Conservation (phyloP, 768 basidiomycete genomes). For the Vararia minispora region DNA sequence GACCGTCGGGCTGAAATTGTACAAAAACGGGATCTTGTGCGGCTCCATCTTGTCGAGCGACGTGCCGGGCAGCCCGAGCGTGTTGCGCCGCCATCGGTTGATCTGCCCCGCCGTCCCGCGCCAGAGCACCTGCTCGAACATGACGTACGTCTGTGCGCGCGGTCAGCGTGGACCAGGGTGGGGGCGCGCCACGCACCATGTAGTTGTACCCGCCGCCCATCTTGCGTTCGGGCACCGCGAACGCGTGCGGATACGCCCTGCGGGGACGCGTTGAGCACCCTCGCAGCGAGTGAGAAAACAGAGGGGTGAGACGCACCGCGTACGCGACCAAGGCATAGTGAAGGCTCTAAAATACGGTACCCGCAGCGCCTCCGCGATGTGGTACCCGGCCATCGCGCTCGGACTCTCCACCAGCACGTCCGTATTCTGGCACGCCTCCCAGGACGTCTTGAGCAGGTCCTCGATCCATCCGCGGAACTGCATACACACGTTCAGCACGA, state of each 20-base stretch:
- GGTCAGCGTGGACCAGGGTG: constrained; percentile 2
- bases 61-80: constrained; percentile 67
- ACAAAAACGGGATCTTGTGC: constrained; percentile 95
- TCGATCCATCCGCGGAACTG: constrained; percentile 98
- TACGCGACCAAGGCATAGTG: constrained; percentile 97
- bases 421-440: constrained; percentile 92
- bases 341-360: constrained; percentile 96
- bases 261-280: constrained; percentile 6
- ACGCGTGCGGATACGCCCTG: constrained; percentile 94
- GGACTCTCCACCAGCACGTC: constrained; percentile 93
- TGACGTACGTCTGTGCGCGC: constrained; percentile 65
- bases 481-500: constrained; percentile 6
- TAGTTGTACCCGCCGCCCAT: constrained; percentile 98
- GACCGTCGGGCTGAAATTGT: constrained; percentile 88
- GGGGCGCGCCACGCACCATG: constrained; percentile 48
- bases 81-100: constrained; percentile 83
- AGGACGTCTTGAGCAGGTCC: constrained; percentile 87
- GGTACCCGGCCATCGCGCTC: constrained; percentile 94
- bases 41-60: constrained; percentile 93
- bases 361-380: constrained; percentile 88
- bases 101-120: constrained; percentile 88
- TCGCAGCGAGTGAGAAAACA: constrained; percentile 1
- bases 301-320: constrained; percentile 37
- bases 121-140: constrained; percentile 99
- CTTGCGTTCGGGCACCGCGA: constrained; percentile 95